Evolutionary conservation across 805 yeast species (phyloP).

Genomic region (Nematodospora valgi): DNA sequence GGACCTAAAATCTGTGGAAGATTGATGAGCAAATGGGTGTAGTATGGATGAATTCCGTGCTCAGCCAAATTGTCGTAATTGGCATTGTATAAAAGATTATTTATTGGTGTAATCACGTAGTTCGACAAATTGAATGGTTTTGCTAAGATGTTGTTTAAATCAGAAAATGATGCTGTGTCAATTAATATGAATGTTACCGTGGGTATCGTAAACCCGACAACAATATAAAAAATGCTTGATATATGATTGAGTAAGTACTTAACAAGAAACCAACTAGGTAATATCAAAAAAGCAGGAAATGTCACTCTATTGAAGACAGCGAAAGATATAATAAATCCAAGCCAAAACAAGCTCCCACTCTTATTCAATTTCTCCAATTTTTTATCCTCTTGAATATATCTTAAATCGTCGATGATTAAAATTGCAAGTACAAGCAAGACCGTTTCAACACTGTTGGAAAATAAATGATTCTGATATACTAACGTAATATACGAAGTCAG

Average conservation of each 20-base stretch:
- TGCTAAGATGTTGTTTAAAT: background rate
- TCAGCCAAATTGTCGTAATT: constrained; percentile 52
- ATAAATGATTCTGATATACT: constrained; percentile 80
- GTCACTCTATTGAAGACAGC: constrained; percentile 87
- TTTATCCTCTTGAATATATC: constrained; percentile 17
- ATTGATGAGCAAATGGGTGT: constrained; percentile 71
- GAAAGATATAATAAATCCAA: constrained; percentile 52
- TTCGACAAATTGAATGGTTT: constrained; percentile 13
- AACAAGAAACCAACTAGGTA: constrained; percentile 55
- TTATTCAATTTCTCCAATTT: constrained; percentile 1
- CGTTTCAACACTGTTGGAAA: constrained; percentile 85
- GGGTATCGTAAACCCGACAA: constrained; percentile 31
- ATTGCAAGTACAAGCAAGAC: constrained; percentile 48
- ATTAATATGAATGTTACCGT: constrained; percentile 37
- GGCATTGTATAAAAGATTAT: constrained; percentile 72
- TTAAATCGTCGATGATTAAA: constrained; percentile 46
- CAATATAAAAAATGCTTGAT: constrained; percentile 24
- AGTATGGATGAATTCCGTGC: constrained; percentile 84
- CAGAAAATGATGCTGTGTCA: constrained; percentile 51
- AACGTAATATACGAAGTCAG: constrained; percentile 67
- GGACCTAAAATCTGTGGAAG: constrained; percentile 86
- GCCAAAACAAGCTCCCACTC: constrained; percentile 13
- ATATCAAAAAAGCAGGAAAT: constrained; percentile 66
- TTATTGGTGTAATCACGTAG: constrained; percentile 66
- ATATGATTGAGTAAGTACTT: constrained; percentile 37